A percentile compares a stretch with the other conserved stretches of the same genome.
phyloP scores from a whole-genome alignment of 2,329 filamentous ascomycete genomes.

The Fusarium humuli region DNA sequence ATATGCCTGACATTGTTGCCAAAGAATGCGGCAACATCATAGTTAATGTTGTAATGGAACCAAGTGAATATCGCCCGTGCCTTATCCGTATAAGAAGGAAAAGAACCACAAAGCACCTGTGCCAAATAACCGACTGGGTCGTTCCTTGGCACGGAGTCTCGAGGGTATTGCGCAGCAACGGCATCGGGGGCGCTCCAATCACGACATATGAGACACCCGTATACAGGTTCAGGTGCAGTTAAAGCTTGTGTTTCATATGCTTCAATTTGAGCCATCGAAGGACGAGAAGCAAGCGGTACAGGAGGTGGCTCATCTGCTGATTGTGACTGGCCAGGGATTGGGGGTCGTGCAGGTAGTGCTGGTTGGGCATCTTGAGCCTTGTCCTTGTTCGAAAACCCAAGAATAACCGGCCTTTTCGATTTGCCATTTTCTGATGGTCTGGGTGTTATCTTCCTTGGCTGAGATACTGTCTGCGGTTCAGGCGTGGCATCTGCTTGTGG shows the following conservation, averaged over 20 bases:
- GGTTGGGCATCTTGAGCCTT: slow-evolving; percentile 25
- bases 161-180: slow-evolving; percentile 82
- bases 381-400: slow-evolving; percentile 33
- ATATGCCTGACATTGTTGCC: slow-evolving; percentile 73
- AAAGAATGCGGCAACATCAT: slow-evolving; percentile 86
- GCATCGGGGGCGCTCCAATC: slow-evolving; percentile 87
- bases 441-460: slow-evolving; percentile 35
- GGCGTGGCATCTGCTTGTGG: slow-evolving; percentile 26
- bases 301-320: slow-evolving; percentile 61
- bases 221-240: slow-evolving; percentile 41
- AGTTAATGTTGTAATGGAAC: slow-evolving; percentile 93
- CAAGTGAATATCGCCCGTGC: slow-evolving; percentile 93
- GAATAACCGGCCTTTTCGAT: slow-evolving; percentile 29
- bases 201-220: slow-evolving; percentile 81
- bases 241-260: slow-evolving; percentile 53
- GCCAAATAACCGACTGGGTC: slow-evolving; percentile 81
- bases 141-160: slow-evolving; percentile 73
- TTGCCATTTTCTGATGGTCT: slow-evolving; percentile 28
- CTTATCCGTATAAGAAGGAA: slow-evolving; percentile 87
- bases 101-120: slow-evolving; percentile 79
- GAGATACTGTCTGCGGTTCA: slow-evolving; percentile 17
- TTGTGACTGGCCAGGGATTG: slow-evolving; percentile 25
- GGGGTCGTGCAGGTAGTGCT: slow-evolving; percentile 30
- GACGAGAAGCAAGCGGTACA: slow-evolving; percentile 64
- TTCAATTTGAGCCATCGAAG: slow-evolving; percentile 63